Evolutionary conservation across 345 rosid genomes (phyloP), one percentile per base, ranked within the genome.

Genomic region (Lepidium africanum): DNA sequence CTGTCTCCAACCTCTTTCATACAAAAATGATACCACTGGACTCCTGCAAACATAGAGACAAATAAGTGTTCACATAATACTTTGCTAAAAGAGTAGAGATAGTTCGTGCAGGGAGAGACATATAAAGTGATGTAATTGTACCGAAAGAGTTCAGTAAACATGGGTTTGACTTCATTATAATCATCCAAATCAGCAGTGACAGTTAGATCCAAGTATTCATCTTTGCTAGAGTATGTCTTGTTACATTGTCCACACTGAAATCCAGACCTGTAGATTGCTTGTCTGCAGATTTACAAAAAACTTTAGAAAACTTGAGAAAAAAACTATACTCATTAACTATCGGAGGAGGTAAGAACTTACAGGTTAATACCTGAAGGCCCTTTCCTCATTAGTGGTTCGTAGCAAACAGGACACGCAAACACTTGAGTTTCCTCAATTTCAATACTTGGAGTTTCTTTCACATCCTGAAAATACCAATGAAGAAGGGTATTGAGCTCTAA

Each of bases 1-100:
- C 69, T 94, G 92, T 48, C 99, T 84, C 99, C 99, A 94, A 36
- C 99, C 97, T 54, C 96, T 85, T 76, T 94, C 99, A 30, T 94
- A 94, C 77, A 89, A 69, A 69, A 88, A 94, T 19, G 97, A 94
- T 49, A 94, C 95, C 48, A 94, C 62, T 39, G 97, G 99, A 77
- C 87, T 94, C 96, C 99, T 94, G 68, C 35, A 57, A 36, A 47
- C 5, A 74, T 19, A 65, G 3, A 50, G 15, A 35, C 0, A 64
- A 10, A 66, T 6, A 30, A 30, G 33, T 5, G 6, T 27, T 35
- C 9, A 9, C 40, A 39, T 46, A 15, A 10, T 43, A 51, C 10
- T 11, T 25, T 27, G 51, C 27, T 15, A 56, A 21, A 10, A 38
- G 33, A 19, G 9, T 4, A 17, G 12, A 63, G 45, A 55, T 30